Evolutionary conservation across 192 early-diverging fungal species (phyloP).

Genomic region (Coemansia sp.): DNA sequence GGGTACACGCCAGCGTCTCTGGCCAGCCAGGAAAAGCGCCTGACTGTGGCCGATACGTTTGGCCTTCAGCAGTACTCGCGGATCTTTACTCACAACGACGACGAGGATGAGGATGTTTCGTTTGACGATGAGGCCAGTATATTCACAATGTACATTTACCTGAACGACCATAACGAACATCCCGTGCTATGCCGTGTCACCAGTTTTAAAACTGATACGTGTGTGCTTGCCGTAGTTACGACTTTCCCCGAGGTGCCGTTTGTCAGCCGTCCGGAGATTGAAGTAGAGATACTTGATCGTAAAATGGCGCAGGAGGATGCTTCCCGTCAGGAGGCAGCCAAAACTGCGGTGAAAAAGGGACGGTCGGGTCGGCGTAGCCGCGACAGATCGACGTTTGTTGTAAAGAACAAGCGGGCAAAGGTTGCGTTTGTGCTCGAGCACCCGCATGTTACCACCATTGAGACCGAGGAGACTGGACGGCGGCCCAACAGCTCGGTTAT

Average conservation of each 20-base stretch:
- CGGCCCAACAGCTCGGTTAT: constrained; percentile 20
- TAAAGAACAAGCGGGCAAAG: constrained; percentile 21
- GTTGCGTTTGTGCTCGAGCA: constrained; percentile 35
- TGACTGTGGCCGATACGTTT: not conserved
- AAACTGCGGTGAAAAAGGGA: constrained; percentile 21
- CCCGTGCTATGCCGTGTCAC: constrained; percentile 22
- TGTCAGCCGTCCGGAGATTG: constrained; percentile 17
- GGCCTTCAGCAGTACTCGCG: not conserved
- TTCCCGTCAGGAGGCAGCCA: constrained; percentile 8
- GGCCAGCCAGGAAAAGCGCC: not conserved
- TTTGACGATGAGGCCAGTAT: not conserved
- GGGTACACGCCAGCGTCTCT: not conserved
- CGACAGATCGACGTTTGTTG: constrained; percentile 13
- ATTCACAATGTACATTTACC: not conserved
- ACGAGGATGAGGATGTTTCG: not conserved
- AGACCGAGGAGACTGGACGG: constrained; percentile 10
- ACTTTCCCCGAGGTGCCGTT: constrained; percentile 34
- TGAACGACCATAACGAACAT: not conserved
- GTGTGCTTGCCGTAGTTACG: constrained; percentile 21
- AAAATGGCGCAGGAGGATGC: constrained; percentile 25
- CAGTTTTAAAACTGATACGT: constrained; percentile 42
- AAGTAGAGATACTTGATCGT: constrained; percentile 40
- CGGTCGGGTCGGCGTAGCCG: not conserved
- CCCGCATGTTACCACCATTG: constrained; percentile 7
- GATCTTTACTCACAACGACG: not conserved